phyloP scores from a whole-genome alignment of 345 rosid species.

The Mangifera indica region DNA sequence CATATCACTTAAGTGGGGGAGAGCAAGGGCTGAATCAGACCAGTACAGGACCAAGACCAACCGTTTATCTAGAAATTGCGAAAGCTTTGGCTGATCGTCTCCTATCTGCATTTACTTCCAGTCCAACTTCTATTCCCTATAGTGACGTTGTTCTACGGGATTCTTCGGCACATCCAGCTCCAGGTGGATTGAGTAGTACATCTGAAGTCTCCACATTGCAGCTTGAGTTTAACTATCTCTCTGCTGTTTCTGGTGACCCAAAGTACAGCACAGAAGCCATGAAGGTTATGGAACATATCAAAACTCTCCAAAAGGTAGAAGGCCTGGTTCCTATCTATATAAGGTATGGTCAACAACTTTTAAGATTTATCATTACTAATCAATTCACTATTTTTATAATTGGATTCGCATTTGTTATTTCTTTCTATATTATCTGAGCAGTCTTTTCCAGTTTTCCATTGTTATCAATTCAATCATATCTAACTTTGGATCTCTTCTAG shows the following conservation, averaged over 20 bases:
- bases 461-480: background rate
- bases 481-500: background rate
- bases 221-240: slow-evolving; percentile 95
- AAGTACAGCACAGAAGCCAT: slow-evolving; percentile 78
- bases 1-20: slow-evolving; percentile 91
- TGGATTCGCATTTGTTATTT: too few species aligned
- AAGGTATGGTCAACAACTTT: slow-evolving; percentile 46
- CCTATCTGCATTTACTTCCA: slow-evolving; percentile 75
- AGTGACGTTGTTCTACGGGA: slow-evolving; percentile 78
- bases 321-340: slow-evolving; percentile 95
- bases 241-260: slow-evolving; percentile 84
- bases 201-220: slow-evolving; percentile 90
- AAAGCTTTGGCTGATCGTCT: slow-evolving; percentile 84
- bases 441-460: background rate
- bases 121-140: slow-evolving; percentile 81
- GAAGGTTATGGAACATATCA: slow-evolving; percentile 91
- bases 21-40: slow-evolving; percentile 48
- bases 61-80: slow-evolving; percentile 74
- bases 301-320: slow-evolving; percentile 77
- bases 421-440: background rate
- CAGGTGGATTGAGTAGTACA: slow-evolving; percentile 89
- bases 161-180: slow-evolving; percentile 80
- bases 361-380: slow-evolving; percentile 1
- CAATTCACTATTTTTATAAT: background rate
- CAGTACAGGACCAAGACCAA: slow-evolving; percentile 63